Percentiles rank a stretch among this genome's conserved stretches.
phyloP scores from a whole-genome alignment of 2,329 filamentous ascomycete genomes.

The Paraconiothyrium sp. region DNA sequence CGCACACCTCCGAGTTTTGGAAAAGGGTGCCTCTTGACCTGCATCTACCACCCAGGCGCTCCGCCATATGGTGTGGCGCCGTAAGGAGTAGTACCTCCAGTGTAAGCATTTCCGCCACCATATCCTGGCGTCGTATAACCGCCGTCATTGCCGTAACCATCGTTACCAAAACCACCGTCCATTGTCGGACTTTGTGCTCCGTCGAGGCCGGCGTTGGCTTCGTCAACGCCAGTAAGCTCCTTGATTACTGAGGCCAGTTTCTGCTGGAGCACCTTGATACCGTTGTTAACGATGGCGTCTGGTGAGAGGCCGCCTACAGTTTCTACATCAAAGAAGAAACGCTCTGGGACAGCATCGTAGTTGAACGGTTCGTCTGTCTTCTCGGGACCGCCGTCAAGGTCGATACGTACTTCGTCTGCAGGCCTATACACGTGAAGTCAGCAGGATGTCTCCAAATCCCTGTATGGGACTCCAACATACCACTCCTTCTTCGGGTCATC shows the following conservation, averaged over 20 bases:
- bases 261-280: constrained; percentile 86
- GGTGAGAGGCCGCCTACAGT: constrained; percentile 87
- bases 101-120: constrained; percentile 68
- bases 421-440: constrained; percentile 65
- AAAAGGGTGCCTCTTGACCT: neutral
- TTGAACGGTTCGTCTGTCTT: constrained; percentile 88
- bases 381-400: constrained; percentile 76
- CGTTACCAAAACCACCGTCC: constrained; percentile 64
- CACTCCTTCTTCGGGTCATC: constrained; percentile 85
- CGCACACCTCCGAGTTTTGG: neutral
- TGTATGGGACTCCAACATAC: constrained; percentile 61
- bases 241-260: constrained; percentile 86
- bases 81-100: constrained; percentile 63
- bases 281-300: constrained; percentile 86
- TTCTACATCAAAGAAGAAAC: constrained; percentile 95
- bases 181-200: constrained; percentile 72
- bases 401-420: constrained; percentile 80
- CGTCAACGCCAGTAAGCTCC: constrained; percentile 67
- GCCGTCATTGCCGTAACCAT: constrained; percentile 67
- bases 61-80: constrained; percentile 69
- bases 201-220: constrained; percentile 63
- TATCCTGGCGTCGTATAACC: constrained; percentile 74
- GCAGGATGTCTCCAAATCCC: too few species aligned
- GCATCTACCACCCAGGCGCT: constrained; percentile 27
- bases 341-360: constrained; percentile 83